phyloP scores from a whole-genome alignment of 768 basidiomycete species.

The Russula earlei region DNA sequence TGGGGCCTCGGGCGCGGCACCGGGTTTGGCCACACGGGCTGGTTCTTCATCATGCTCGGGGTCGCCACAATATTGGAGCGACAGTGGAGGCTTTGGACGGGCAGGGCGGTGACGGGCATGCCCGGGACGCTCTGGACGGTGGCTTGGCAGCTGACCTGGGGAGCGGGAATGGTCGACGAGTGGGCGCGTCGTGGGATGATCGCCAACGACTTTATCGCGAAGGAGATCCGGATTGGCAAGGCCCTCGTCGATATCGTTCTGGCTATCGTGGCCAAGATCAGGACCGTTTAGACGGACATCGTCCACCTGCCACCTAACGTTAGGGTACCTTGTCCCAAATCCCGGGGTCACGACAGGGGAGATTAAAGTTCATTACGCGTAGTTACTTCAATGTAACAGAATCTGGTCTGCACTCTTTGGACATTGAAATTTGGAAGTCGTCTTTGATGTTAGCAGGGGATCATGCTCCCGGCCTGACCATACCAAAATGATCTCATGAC shows the following conservation, averaged over 20 bases:
- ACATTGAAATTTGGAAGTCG: too few relatives aligned
- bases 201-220: constrained; percentile 4
- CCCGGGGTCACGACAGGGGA: too few relatives aligned
- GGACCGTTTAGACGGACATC: not conserved
- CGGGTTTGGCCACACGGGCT: constrained; percentile 35
- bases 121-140: constrained; percentile 45
- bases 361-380: too few relatives aligned
- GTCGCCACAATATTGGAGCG: constrained; percentile 44
- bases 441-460: too few relatives aligned
- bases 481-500: too few relatives aligned
- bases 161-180: constrained; percentile 11
- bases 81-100: constrained; percentile 36
- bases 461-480: too few relatives aligned
- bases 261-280: not conserved
- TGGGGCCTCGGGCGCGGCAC: constrained; percentile 54
- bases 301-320: too few relatives aligned
- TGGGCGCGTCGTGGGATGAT: constrained; percentile 17
- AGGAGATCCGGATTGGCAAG: constrained; percentile 12
- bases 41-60: constrained; percentile 53
- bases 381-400: too few relatives aligned
- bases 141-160: constrained; percentile 41
- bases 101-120: constrained; percentile 38
- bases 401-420: too few relatives aligned
- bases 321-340: too few relatives aligned
- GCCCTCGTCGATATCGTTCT: not conserved